phyloP scores from a whole-genome alignment of 345 rosid genomes.

The Bretschneidera sinensis region DNA sequence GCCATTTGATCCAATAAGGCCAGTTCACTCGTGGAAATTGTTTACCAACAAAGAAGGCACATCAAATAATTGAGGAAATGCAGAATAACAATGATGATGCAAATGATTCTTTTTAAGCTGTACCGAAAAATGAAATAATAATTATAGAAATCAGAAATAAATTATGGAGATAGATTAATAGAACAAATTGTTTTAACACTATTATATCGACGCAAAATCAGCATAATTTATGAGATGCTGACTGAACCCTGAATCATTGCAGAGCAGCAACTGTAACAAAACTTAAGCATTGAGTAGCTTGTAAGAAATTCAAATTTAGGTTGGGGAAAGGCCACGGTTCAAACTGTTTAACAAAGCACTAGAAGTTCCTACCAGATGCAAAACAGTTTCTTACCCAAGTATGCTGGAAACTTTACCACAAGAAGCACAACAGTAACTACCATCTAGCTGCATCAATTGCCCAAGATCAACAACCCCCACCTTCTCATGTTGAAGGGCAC shows the following conservation, averaged over 20 bases:
- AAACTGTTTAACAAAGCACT: too few relatives aligned
- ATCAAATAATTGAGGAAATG: too few relatives aligned
- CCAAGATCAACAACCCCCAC: conserved; percentile 58
- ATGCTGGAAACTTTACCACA: conserved; percentile 96
- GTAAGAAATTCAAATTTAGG: background rate
- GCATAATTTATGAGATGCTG: background rate
- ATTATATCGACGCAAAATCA: background rate
- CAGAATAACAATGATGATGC: too few relatives aligned
- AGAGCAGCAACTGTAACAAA: background rate
- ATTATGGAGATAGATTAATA: too few relatives aligned
- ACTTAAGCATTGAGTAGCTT: background rate
- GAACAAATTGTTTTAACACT: too few relatives aligned
- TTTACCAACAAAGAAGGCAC: too few relatives aligned
- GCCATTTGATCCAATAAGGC: too few relatives aligned
- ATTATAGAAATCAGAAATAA: too few relatives aligned
- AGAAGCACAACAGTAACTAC: conserved; percentile 75
- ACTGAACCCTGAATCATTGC: background rate
- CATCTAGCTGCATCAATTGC: conserved; percentile 29
- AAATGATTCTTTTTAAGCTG: too few relatives aligned
- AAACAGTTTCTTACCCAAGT: conserved; percentile 21
- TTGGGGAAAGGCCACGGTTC: background rate
- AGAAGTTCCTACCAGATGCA: too few relatives aligned
- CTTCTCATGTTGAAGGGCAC: conserved; percentile 78
- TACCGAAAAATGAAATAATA: too few relatives aligned
- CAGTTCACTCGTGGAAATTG: too few relatives aligned